Percentiles rank a stretch among this genome's conserved stretches.
Evolutionary conservation across 1,284 basidiomycete species (phyloP).

Genomic region (Clitocybe nebularis): DNA sequence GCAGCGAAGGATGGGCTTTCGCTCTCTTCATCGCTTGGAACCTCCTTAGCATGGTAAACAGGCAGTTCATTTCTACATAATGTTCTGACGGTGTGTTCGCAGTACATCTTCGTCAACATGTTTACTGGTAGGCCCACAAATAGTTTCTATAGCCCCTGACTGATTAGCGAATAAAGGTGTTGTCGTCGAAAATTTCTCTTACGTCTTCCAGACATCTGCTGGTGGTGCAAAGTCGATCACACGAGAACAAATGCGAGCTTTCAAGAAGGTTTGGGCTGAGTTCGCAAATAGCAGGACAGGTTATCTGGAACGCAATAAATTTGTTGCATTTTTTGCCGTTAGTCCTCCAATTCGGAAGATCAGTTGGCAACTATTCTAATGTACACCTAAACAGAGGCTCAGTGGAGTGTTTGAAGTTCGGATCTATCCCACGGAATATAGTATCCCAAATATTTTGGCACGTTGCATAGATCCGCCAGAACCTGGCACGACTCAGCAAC

Average conservation of each 20-base stretch:
- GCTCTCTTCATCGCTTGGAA: conserved; percentile 95
- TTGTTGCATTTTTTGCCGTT: conserved; percentile 83
- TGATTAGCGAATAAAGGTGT: conserved; percentile 50
- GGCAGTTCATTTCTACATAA: too few relatives aligned
- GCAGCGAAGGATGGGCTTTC: conserved; percentile 83
- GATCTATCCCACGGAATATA: conserved; percentile 73
- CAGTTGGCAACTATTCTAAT: conserved; percentile 6
- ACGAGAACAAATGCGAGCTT: conserved; percentile 86
- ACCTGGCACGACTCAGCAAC: conserved; percentile 28
- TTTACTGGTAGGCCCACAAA: conserved; percentile 63
- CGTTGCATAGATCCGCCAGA: conserved; percentile 36
- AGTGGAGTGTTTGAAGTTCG: conserved; percentile 82
- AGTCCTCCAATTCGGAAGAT: conserved; percentile 35
- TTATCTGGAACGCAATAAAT: conserved; percentile 67
- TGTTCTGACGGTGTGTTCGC: too few relatives aligned
- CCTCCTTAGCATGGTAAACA: conserved; percentile 93
- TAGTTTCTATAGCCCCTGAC: background rate
- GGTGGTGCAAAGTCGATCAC: conserved; percentile 83
- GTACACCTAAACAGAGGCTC: conserved; percentile 49
- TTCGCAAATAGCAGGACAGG: conserved; percentile 80
- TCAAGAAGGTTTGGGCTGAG: conserved; percentile 93
- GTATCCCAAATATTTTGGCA: conserved; percentile 54
- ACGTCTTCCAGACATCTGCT: conserved; percentile 85
- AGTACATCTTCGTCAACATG: conserved; percentile 96
- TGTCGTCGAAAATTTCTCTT: conserved; percentile 95